Evolutionary conservation across 257 asterid species (phyloP).

Genomic region (Galeopsis tetrahit): DNA sequence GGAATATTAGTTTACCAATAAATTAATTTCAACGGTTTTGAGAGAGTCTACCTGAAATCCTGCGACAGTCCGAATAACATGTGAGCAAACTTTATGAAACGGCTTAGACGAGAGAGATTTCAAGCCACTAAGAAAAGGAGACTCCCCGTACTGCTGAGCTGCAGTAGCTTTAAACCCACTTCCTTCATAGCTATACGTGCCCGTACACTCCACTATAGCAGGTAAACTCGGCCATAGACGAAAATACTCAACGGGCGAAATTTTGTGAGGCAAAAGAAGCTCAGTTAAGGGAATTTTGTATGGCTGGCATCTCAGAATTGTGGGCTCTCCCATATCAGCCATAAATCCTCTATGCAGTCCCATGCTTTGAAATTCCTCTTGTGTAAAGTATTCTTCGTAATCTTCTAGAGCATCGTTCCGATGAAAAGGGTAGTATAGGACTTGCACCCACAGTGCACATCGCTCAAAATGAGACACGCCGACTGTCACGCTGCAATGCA

Average conservation of each 20-base stretch:
- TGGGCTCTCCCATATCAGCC: slow-evolving; percentile 74
- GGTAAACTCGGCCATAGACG: slow-evolving; percentile 96
- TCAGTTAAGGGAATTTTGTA: slow-evolving; percentile 93
- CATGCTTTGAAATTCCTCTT: slow-evolving; percentile 65
- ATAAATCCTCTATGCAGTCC: slow-evolving; percentile 61
- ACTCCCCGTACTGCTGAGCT: slow-evolving; percentile 93
- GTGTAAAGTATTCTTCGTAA: slow-evolving; percentile 71
- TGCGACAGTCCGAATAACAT: slow-evolving; percentile 86
- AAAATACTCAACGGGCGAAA: slow-evolving; percentile 95
- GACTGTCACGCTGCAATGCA: slow-evolving; percentile 78
- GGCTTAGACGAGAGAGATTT: slow-evolving; percentile 83
- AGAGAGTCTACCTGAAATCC: slow-evolving; percentile 70
- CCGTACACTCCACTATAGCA: slow-evolving; percentile 84
- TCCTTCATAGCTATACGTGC: slow-evolving; percentile 86
- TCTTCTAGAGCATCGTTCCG: slow-evolving; percentile 65
- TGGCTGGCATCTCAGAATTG: slow-evolving; percentile 88
- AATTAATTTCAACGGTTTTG: background rate
- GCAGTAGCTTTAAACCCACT: slow-evolving; percentile 97
- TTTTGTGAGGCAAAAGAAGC: slow-evolving; percentile 91
- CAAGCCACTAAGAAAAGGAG: slow-evolving; percentile 88
- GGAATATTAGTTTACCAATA: background rate
- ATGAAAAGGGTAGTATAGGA: slow-evolving; percentile 78
- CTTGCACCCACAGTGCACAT: slow-evolving; percentile 89
- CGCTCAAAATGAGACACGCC: slow-evolving; percentile 90
- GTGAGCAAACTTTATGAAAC: slow-evolving; percentile 92